Evolutionary conservation across 192 early-diverging fungal genomes (phyloP).

Genomic region (Podila epigama): DNA sequence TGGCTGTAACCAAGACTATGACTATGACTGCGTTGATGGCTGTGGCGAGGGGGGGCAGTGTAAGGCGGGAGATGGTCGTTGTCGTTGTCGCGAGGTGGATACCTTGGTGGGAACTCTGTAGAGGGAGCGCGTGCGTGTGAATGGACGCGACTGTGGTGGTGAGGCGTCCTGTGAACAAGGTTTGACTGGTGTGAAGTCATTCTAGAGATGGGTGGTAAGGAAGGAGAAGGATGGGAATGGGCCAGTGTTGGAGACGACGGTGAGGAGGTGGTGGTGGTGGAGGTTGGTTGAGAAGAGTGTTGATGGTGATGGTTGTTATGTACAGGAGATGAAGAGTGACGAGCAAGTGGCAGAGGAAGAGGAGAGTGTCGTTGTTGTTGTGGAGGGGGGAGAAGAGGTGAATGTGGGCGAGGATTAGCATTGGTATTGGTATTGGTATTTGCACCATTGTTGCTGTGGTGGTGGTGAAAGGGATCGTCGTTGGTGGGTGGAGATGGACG

Average conservation of each 20-base stretch:
- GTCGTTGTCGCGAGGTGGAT: background rate
- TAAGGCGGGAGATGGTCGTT: background rate
- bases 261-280: too few relatives aligned
- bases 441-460: too few relatives aligned
- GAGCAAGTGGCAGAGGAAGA: background rate
- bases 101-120: slow-evolving; percentile 1
- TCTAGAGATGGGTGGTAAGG: background rate
- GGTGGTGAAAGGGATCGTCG: background rate
- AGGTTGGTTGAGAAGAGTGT: background rate
- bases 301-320: slow-evolving; percentile 8
- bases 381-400: background rate
- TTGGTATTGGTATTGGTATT: background rate
- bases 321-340: too few relatives aligned
- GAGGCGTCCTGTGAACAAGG: background rate
- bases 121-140: background rate
- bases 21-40: background rate
- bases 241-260: background rate
- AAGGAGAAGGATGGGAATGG: too few relatives aligned
- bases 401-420: too few relatives aligned
- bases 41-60: background rate
- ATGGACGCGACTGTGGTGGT: background rate
- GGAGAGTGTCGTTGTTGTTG: background rate
- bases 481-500: background rate
- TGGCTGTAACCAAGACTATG: too few relatives aligned
- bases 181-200: background rate